Evolutionary conservation across 805 yeast species (phyloP), one percentile per base, ranked within the genome.

Genomic region (Saccharomycopsis sp.): DNA sequence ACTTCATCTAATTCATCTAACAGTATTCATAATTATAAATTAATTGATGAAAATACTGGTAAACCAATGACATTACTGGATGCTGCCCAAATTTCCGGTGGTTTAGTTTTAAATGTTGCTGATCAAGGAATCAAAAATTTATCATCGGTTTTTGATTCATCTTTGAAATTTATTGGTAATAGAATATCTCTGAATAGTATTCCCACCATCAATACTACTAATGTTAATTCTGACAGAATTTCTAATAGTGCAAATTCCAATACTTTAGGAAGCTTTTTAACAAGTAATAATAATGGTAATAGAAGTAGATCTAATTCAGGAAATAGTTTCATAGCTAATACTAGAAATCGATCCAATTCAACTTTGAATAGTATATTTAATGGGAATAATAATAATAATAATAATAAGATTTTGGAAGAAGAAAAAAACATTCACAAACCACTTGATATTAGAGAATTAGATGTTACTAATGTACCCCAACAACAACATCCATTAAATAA

Each of bases 81-180:
- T 13, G 34, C 34, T 8, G 33, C 26, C 10, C 39, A 6, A 30
- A 19, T 29, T 44, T 44, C 17, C 26, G n/a, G n/a, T n/a, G n/a
- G n/a, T n/a, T n/a, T 43, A 8, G 44, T 43, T 5, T 10, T 43
- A 18, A 40, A 33, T 21, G 47, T 33, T 13, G 47, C 47, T 4
- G 47, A 44, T 20, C 47, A 44, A 15, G 47, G 47, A n/a, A 13
- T 44, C 18, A 31, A 34, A 12, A 44, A 40, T 23, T 17, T 44
- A 4, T 13, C 36, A 4, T 30, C 39, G 12, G 49, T 42, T 5
- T 39, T 45, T 17, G 49, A 45, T 26, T 19, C 43, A 3, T 42
- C 46, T 3, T 28, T 45, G 26, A 45, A 45, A 21, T 45, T 42
- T 28, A 14, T 45, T 17, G 49, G 49, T 12, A 42, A 23, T 14